phyloP scores from a whole-genome alignment of 345 rosid species.

The Raphanus raphanistrum region DNA sequence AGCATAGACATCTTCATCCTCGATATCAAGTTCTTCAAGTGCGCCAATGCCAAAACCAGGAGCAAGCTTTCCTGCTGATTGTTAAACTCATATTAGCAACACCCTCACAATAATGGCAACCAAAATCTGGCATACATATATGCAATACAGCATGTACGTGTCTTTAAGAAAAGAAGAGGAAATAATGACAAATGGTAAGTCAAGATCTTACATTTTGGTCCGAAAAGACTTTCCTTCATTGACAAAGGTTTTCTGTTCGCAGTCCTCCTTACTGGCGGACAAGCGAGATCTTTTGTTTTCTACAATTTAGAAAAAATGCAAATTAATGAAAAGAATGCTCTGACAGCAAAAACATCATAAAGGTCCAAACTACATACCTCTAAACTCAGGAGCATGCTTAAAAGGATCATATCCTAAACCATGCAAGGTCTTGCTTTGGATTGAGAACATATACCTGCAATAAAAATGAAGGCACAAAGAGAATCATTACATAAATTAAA shows the following conservation, averaged over 20 bases:
- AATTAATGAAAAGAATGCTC: constrained; percentile 26
- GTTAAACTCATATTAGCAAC: constrained; percentile 41
- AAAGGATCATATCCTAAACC: constrained; percentile 95
- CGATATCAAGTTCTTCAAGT: constrained; percentile 90
- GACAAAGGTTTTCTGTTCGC: constrained; percentile 55
- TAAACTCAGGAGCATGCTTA: constrained; percentile 94
- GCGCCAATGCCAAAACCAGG: constrained; percentile 99
- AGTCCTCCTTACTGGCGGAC: constrained; percentile 48
- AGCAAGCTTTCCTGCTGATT: constrained; percentile 80
- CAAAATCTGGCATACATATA: constrained; percentile 11
- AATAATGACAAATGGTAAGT: constrained; percentile 12
- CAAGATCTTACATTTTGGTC: constrained; percentile 70
- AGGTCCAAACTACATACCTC: constrained; percentile 55
- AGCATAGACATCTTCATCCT: constrained; percentile 93
- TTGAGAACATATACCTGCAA: constrained; percentile 67
- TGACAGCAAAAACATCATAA: constrained; percentile 19
- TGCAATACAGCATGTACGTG: neutral
- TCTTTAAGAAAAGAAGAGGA: constrained; percentile 1
- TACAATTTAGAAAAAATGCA: constrained; percentile 35
- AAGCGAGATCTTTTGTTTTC: constrained; percentile 69
- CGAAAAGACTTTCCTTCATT: constrained; percentile 68
- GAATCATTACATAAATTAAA: constrained; percentile 6
- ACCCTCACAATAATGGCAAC: constrained; percentile 35
- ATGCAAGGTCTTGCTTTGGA: constrained; percentile 88
- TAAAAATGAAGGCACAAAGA: constrained; percentile 20